Conservation (phyloP, 768 basidiomycete species). For the Mycena olivaceomarginata region DNA sequence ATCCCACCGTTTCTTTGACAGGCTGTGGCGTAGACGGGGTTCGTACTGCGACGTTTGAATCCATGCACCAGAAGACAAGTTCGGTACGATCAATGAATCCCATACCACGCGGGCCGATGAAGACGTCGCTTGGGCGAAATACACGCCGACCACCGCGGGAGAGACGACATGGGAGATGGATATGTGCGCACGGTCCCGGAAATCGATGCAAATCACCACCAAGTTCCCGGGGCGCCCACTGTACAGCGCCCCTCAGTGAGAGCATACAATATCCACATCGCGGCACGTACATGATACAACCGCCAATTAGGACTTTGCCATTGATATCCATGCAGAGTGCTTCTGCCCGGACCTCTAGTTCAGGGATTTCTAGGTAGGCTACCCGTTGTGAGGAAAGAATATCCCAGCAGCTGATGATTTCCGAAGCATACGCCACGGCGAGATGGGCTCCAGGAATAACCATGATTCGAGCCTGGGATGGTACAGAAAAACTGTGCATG, state of each 20-base stretch:
- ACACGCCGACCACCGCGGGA: neutral
- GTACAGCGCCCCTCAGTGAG: too few relatives aligned
- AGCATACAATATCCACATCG: neutral
- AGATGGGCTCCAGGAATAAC: neutral
- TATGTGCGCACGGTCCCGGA: neutral
- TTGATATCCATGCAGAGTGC: neutral
- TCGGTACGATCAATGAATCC: neutral
- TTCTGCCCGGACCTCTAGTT: neutral
- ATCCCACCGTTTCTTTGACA: neutral
- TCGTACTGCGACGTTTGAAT: neutral
- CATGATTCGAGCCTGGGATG: neutral
- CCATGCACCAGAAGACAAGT: neutral
- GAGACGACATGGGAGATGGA: constrained; percentile 1
- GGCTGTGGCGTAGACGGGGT: neutral
- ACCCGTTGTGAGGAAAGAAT: neutral
- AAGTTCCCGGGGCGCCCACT: neutral
- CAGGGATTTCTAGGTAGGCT: neutral
- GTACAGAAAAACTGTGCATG: neutral
- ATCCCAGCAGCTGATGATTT: constrained; percentile 9
- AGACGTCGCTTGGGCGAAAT: neutral
- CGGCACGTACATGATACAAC: neutral
- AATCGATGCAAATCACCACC: constrained; percentile 7
- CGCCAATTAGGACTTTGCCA: neutral
- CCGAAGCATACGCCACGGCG: neutral
- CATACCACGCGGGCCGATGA: neutral